Evolutionary conservation across 805 yeast genomes (phyloP), one percentile per base, ranked within the genome.

Genomic region (Yamadazyma takamatsuzukensis): DNA sequence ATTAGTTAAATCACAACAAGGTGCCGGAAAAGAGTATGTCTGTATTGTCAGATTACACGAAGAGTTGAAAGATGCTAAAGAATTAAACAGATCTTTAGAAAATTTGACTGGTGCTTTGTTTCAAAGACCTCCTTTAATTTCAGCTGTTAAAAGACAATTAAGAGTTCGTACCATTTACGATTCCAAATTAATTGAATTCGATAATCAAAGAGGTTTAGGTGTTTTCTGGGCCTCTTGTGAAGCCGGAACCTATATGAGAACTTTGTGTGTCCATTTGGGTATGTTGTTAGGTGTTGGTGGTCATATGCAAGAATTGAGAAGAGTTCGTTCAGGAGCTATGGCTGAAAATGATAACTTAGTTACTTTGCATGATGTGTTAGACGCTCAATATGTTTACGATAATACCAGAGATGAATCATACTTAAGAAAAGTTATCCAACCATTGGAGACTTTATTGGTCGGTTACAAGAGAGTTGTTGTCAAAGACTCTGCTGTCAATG

Each of bases 221-320:
- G 97, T 93, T 21, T 93, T 93, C 72, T 93, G 98, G 98, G 98
- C 97, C 39, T 84, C 95, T 25, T 93, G 98, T 76, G 98, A 93
- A 73, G 98, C 98, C 41, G 98, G 98, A 69, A 93, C 98, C 40
- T 93, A 93, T 70, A 93, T 93, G 96, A 84, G 98, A 77, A 93
- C 98, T 31, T 72, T 93, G 52, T 93, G 98, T 82, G 98, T 93
- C 37, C 98, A 93, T 67, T 72, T 93, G 54, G 98, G 98, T 70
- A 89, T 93, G 96, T 74, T 93, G 40, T 74, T 93, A 47, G 97
- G 97, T 54, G 97, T 88, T 49, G 98, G 98, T 63, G 98, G 97
- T 49, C 98, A 93, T 71, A 93, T 93, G 98, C 98, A 93, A 76
- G 98, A 93, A 70, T 81, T 93, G 54, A 87, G 98, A 71, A 89